These are phyloP conservation scores for button mushroom (Agaricus bisporus) DNA, from an alignment of 768 basidiomycete genomes.

Conservation along the genomic window DNA sequence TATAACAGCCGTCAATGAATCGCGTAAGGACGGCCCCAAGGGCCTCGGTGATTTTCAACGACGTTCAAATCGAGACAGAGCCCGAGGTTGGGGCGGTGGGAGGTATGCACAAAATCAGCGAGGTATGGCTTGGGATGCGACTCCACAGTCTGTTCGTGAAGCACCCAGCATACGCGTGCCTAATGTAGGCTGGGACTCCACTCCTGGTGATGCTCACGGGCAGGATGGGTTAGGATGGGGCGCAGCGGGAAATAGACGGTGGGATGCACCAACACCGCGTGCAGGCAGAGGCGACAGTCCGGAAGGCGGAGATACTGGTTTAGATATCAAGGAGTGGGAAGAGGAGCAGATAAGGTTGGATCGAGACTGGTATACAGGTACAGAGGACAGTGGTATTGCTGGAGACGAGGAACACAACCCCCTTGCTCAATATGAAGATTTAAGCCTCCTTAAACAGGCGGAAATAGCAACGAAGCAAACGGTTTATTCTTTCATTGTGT, in stretches of 20 bases:
- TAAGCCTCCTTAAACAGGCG: slow-evolving; percentile 59
- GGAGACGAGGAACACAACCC: slow-evolving; percentile 93
- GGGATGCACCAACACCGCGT: slow-evolving; percentile 86
- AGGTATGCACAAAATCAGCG: slow-evolving; percentile 27
- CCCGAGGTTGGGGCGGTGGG: slow-evolving; percentile 42
- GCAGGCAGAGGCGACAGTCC: slow-evolving; percentile 60
- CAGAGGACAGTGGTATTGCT: slow-evolving; percentile 80
- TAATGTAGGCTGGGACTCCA: slow-evolving; percentile 92
- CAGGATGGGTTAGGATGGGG: slow-evolving; percentile 66
- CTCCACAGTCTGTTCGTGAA: slow-evolving; percentile 60
- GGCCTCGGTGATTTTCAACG: slow-evolving; percentile 92
- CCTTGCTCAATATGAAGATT: slow-evolving; percentile 88
- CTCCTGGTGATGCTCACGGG: slow-evolving; percentile 55
- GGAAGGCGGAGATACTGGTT: slow-evolving; percentile 54
- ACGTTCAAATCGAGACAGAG: slow-evolving; percentile 75
- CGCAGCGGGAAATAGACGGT: slow-evolving; percentile 43
- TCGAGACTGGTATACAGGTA: slow-evolving; percentile 93
- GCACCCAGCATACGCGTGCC: slow-evolving; percentile 86
- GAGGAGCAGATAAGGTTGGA: slow-evolving; percentile 91
- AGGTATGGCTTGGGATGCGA: slow-evolving; percentile 46
- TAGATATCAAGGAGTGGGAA: slow-evolving; percentile 92
- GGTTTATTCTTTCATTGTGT: slow-evolving; percentile 31
- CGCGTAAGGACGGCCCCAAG: slow-evolving; percentile 50
- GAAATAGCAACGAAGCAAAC: slow-evolving; percentile 75
- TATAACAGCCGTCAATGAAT: slow-evolving; percentile 55